These are phyloP conservation scores for Raffaelea ambrosiae DNA, from an alignment of 2,329 filamentous ascomycete species.

Conservation along the genomic window DNA sequence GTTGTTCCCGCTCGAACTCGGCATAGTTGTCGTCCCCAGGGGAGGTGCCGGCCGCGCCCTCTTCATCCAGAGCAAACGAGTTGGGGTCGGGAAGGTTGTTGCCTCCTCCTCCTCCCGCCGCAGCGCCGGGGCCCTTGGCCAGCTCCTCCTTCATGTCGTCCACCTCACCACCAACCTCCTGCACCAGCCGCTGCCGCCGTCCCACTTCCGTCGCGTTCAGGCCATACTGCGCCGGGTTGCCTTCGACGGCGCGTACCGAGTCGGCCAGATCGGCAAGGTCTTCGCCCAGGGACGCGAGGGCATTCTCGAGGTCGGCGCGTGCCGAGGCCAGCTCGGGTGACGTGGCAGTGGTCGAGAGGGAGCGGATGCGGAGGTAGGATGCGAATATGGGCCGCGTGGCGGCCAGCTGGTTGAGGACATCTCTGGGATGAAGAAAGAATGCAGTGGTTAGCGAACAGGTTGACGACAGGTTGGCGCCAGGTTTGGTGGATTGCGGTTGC, in stretches of 20 bases:
- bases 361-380: constrained; percentile 92
- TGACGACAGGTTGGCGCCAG: constrained; percentile 1
- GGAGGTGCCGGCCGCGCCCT: constrained; percentile 18
- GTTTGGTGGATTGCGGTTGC: constrained; percentile 1
- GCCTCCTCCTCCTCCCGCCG: constrained; percentile 16
- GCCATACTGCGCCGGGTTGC: constrained; percentile 79
- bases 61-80: constrained; percentile 44
- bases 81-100: constrained; percentile 45
- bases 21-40: constrained; percentile 52
- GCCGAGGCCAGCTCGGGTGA: constrained; percentile 83
- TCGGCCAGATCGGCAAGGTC: constrained; percentile 85
- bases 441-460: not conserved
- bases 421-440: constrained; percentile 43
- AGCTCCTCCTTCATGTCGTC: constrained; percentile 85
- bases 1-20: constrained; percentile 84
- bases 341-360: constrained; percentile 60
- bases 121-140: constrained; percentile 31
- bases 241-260: constrained; percentile 79
- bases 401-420: constrained; percentile 77
- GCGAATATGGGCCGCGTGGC: constrained; percentile 80
- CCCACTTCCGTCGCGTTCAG: constrained; percentile 74
- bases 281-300: constrained; percentile 62
- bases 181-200: constrained; percentile 71
- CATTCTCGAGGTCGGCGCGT: constrained; percentile 56
- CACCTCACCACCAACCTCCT: constrained; percentile 82